These are phyloP conservation scores for Nidula microcarpa DNA, from an alignment of 768 basidiomycete species.

Conservation along the genomic window DNA sequence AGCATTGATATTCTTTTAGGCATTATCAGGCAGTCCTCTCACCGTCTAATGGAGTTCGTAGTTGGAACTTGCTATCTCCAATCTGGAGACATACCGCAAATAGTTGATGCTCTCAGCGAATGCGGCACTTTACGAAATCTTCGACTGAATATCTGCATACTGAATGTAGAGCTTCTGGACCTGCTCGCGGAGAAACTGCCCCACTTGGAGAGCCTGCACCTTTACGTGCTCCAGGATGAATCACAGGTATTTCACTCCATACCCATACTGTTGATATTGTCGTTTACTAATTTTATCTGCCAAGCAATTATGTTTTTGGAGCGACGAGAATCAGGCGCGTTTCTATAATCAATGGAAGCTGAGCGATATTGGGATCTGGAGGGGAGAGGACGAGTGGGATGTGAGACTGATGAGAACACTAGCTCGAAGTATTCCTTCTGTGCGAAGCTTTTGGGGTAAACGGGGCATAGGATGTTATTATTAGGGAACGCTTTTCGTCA, in stretches of 20 bases:
- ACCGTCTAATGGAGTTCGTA: slow-evolving; percentile 26
- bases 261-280: slow-evolving; percentile 1
- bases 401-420: slow-evolving; percentile 23
- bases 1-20: slow-evolving; percentile 31
- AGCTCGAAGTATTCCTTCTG: slow-evolving; percentile 27
- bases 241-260: slow-evolving; percentile 2
- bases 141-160: slow-evolving; percentile 26
- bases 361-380: slow-evolving; percentile 32
- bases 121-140: slow-evolving; percentile 21
- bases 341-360: slow-evolving; percentile 29
- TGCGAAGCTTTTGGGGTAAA: slow-evolving; percentile 29
- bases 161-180: slow-evolving; percentile 29
- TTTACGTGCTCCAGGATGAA: slow-evolving; percentile 17
- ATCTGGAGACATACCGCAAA: slow-evolving; percentile 20
- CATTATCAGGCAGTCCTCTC: slow-evolving; percentile 24
- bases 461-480: too few relatives aligned
- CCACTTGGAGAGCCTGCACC: slow-evolving; percentile 20
- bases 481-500: too few relatives aligned
- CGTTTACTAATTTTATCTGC: too few relatives aligned
- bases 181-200: slow-evolving; percentile 25
- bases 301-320: slow-evolving; percentile 20
- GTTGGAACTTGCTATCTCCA: slow-evolving; percentile 39
- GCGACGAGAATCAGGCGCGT: slow-evolving; percentile 19
- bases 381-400: slow-evolving; percentile 27
- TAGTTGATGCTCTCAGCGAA: slow-evolving; percentile 19